Evolutionary conservation across 140 eudicot genomes (phyloP).

Genomic region (Stevia rebaudiana): DNA sequence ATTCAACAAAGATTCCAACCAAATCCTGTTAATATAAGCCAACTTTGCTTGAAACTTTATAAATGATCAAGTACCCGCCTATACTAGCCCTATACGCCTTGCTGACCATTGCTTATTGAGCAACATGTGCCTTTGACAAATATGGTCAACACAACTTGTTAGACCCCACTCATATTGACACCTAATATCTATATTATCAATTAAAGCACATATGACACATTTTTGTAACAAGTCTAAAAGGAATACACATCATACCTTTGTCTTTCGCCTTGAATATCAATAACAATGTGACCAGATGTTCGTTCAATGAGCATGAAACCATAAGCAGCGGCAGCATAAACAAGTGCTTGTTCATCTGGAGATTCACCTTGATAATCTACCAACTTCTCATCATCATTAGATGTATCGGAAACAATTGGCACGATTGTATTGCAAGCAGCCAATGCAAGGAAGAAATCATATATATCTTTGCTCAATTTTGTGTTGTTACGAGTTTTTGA

Average conservation of each 20-base stretch:
- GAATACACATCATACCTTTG: slow-evolving; percentile 49
- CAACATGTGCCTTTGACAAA: too few relatives aligned
- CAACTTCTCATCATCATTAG: slow-evolving; percentile 49
- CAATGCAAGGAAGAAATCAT: slow-evolving; percentile 78
- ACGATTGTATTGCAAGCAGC: slow-evolving; percentile 97
- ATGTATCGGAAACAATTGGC: slow-evolving; percentile 55
- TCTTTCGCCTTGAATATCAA: slow-evolving; percentile 83
- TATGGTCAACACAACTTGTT: too few relatives aligned
- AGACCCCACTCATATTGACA: too few relatives aligned
- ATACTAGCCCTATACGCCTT: too few relatives aligned
- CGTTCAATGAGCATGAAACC: slow-evolving; percentile 86
- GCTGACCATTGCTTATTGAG: too few relatives aligned
- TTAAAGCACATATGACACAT: too few relatives aligned
- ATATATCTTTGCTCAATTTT: slow-evolving; percentile 42
- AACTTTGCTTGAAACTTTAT: too few relatives aligned
- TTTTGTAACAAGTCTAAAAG: neutral
- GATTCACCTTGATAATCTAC: slow-evolving; percentile 94
- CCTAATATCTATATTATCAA: too few relatives aligned
- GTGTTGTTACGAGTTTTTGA: slow-evolving; percentile 36
- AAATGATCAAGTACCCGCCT: too few relatives aligned
- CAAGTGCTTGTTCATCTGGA: slow-evolving; percentile 96
- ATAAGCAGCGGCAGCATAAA: slow-evolving; percentile 92
- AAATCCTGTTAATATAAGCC: too few relatives aligned
- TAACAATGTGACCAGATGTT: slow-evolving; percentile 88
- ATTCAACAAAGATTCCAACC: too few relatives aligned